These are phyloP conservation scores for Picea sitchensis DNA, from an alignment of 75 land plant species.

Conservation along the genomic window DNA sequence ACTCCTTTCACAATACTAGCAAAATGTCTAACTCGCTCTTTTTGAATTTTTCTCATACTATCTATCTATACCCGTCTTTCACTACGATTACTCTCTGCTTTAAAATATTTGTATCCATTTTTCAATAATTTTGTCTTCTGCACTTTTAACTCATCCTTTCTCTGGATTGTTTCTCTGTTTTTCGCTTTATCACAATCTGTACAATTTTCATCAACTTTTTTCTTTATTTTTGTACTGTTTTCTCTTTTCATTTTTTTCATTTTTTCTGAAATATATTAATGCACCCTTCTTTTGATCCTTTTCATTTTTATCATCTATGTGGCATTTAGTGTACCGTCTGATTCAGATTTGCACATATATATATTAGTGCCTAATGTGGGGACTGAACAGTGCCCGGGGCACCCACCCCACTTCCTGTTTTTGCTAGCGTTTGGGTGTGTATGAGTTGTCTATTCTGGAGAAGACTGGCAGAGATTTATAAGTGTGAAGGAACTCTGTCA, in stretches of 20 bases:
- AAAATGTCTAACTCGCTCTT: conserved; percentile 7
- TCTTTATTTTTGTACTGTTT: neutral
- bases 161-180: neutral
- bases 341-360: neutral
- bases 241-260: neutral
- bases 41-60: neutral
- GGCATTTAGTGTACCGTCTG: neutral
- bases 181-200: too few species aligned
- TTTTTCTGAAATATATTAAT: neutral
- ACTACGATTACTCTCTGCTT: too few species aligned
- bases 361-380: neutral
- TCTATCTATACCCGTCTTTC: neutral
- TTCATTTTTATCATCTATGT: neutral
- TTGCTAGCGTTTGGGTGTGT: neutral
- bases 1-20: neutral
- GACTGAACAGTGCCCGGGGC: neutral
- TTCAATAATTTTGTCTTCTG: neutral
- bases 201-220: neutral
- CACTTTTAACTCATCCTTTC: too few species aligned
- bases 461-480: neutral
- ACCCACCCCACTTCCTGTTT: neutral
- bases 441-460: conserved; percentile 7
- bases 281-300: neutral
- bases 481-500: neutral
- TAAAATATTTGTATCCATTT: too few species aligned